Base-by-base conservation (phyloP, 1,284 basidiomycete genomes). In the Marasmius sp. region DNA sequence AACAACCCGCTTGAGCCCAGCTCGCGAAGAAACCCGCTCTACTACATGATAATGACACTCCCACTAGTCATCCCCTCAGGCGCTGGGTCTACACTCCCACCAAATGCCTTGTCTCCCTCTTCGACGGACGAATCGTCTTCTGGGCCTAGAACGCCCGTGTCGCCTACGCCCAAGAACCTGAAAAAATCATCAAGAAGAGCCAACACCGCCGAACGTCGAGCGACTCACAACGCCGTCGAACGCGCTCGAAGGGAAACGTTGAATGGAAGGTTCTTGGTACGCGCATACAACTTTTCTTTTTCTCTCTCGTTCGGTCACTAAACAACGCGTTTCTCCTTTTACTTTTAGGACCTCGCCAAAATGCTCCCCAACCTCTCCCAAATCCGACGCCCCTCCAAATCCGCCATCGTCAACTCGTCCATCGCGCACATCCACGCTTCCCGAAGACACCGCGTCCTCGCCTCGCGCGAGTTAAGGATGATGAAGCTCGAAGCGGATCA, bases 151-250 rank as follows among this genome's bases (percentile, higher is more conserved):
- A 63, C 61, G 20, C 61, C 61, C 14, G 27, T 60, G 4, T 59
- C 61, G n/a, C 61, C 58, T 9, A 27, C 47, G 2, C 10, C 48
- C 39, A 70, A 75, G 63, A 92, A 91, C 27, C 27, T 27, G 73
- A 86, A 90, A 79, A 94, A 91, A 75, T 86, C 88, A 71, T 88
- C 82, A 75, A 83, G 86, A 67, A 86, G 94, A 39, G 93, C 93
- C 63, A 95, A 95, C 78, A 97, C 94, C 52, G 95, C 95, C 63
- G 95, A 97, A 75, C 92, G 94, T 74, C 84, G 95, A 54, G 93
- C 94, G 6, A 94, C 92, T 48, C 95, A 97, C 79, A 98, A 98
- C 71, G 95, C 95, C 38, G 93, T 97, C 62, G 95, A 97, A 79
- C 84, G 95, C 61, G 91, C 92, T 69, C 86, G 95, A 57, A 83